Base-by-base conservation (phyloP, 257 asterid species). In the Primulina huaijiensis region DNA sequence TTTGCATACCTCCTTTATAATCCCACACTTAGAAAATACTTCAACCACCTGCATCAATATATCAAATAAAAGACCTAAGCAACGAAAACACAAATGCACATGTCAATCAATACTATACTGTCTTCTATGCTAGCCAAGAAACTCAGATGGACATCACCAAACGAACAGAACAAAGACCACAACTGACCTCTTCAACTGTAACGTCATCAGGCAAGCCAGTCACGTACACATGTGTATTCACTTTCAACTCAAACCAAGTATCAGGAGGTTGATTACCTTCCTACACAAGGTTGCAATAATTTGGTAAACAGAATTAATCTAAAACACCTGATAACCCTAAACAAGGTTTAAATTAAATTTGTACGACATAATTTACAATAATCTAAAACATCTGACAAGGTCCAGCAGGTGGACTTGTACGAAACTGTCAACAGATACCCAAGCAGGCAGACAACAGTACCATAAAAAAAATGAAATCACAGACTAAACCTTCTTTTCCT, bases 201-300 rank as follows among this genome's bases (percentile, higher is more conserved):
- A 91, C 96, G 80, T 94, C 97, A 4, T 91, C 96, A 8, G 99
- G 99, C 89, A 94, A 86, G 64, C 99, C 99, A 1, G 89, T 91
- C 7, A 94, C 83, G 61, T 94, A 94, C n/a, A 94, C 93, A 81
- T 91, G 96, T 9, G 99, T 94, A 77, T 94, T 94, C 43, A 94
- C 97, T 84, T 94, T 94, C 83, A 91, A 81, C 75, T 94, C 97
- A 37, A 94, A 94, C 99, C 99, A 94, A 80, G 92, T 77, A 67
- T 89, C 96, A 23, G 99, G 99, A 68, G 99, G 97, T 77, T 89
- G 85, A 82, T 94, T 88, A 40, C 96, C 87, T 91, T 94, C 99
- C 99, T 91, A 78, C 31, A 62, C 69, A 67, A 33, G 53, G 59
- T 74, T 38, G 20, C 57, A 21, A n/a, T 20, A 64, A 57, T 2